Base-by-base conservation (phyloP, 129 eudicot species). In the Glebionis coronaria region DNA sequence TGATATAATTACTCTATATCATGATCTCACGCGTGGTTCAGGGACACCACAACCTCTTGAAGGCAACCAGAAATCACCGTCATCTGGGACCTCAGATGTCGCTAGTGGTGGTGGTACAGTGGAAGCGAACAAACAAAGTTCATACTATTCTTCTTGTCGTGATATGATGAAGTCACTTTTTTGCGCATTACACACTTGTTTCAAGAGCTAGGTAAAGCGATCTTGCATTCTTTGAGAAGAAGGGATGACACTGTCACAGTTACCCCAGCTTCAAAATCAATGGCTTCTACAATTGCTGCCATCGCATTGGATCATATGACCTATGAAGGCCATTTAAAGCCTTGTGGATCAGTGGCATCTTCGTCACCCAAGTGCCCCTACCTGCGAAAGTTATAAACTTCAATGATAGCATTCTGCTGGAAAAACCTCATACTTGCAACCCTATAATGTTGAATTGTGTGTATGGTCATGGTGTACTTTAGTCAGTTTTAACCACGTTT, bases 141-240 rank as follows among this genome's bases (percentile, higher is more conserved):
- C 95, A 0, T 78, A 86, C 65, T 84, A 93, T 74, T 75, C 83
- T 62, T 86, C 95, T 71, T 86, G 95, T 72, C 75, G 90, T 77
- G 96, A 93, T 73, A 94, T 87, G 95, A 84, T 90, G 65, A 76
- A 73, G 65, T 89, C 97, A 44, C 79, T 94, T 45, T 82, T 18
- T 75, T 85, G 73, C 97, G 84, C 69, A 87, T 94, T 28, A 87
- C 87, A 35, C 86, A 87, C 84, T 71, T 94, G 88, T 89, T 94
- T 82, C 97, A 89, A 73, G 99, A 89, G 81, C 73, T 94, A 79
- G 99, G 97, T 13, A 94, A 94, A 79, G 87, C 82, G 10, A 89
- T 90, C 95, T 61, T 90, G 67, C 83, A 97, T 44, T n/a, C n/a
- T n/a, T 86, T 95, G 49, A 88, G 99, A 49, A 79, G 99, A 57